A percentile compares a stretch with the other conserved stretches of the same genome.
Evolutionary conservation across 768 basidiomycete genomes (phyloP).

Genomic region (Chalciporus chontae): DNA sequence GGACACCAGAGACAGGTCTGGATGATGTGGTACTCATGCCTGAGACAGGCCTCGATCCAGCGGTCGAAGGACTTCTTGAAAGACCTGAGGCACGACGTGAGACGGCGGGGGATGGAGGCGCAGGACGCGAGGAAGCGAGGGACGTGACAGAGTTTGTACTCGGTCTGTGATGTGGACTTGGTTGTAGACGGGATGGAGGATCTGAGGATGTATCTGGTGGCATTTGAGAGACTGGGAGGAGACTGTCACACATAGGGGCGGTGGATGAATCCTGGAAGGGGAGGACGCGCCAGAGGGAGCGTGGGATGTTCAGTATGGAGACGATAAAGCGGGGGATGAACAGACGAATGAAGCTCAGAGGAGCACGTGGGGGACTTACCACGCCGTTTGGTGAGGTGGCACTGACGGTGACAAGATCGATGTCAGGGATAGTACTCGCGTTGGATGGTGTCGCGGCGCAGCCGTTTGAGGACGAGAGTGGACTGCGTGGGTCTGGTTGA

Average conservation of each 20-base stretch:
- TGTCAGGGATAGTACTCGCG: neutral
- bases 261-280: slow-evolving; percentile 32
- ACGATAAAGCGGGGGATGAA: slow-evolving; percentile 26
- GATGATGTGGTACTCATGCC: slow-evolving; percentile 18
- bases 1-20: slow-evolving; percentile 13
- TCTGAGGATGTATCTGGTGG: neutral
- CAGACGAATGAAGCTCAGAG: slow-evolving; percentile 22
- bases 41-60: slow-evolving; percentile 20
- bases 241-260: slow-evolving; percentile 31
- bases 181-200: slow-evolving; percentile 4
- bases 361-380: slow-evolving; percentile 27
- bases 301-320: slow-evolving; percentile 29
- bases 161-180: slow-evolving; percentile 12
- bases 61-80: slow-evolving; percentile 23
- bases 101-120: slow-evolving; percentile 55
- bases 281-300: slow-evolving; percentile 24
- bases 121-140: slow-evolving; percentile 51
- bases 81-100: slow-evolving; percentile 41
- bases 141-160: slow-evolving; percentile 27
- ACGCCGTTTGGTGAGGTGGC: slow-evolving; percentile 20
- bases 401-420: slow-evolving; percentile 2
- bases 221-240: slow-evolving; percentile 31
- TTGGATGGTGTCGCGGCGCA: slow-evolving; percentile 2
- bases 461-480: too few species aligned
- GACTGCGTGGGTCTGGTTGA: neutral